Conservation (phyloP, 2,329 filamentous ascomycete species). For the Fusarium hainanense region DNA sequence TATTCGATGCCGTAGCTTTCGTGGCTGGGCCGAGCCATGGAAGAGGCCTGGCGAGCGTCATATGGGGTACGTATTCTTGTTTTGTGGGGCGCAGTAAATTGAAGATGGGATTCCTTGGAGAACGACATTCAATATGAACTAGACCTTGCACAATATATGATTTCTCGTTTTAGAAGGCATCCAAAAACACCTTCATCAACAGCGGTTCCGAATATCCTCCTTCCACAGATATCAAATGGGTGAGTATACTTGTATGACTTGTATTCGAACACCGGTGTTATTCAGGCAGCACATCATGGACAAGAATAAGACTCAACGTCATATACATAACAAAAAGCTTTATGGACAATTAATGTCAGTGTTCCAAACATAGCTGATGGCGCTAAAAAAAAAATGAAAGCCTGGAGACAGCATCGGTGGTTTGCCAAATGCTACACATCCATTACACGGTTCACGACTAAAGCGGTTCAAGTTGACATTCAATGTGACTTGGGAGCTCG, state of each 20-base stretch:
- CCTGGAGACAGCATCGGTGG: no score
- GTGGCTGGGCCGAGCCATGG: conserved; percentile 39
- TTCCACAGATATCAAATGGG: not conserved
- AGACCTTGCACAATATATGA: not conserved
- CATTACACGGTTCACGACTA: no score
- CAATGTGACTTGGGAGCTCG: no score
- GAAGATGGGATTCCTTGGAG: conserved; percentile 1
- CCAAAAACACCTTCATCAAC: not conserved
- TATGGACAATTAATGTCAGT: not conserved
- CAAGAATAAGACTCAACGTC: not conserved
- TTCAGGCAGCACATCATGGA: not conserved
- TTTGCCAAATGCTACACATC: no score
- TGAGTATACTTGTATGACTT: not conserved
- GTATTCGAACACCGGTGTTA: not conserved
- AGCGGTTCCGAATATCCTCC: not conserved
- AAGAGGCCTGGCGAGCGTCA: conserved; percentile 37
- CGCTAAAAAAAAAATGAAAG: no score
- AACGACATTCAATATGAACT: not conserved
- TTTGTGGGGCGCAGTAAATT: conserved; percentile 25
- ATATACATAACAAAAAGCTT: not conserved
- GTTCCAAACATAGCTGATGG: not conserved
- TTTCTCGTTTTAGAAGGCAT: not conserved
- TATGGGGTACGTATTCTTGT: conserved; percentile 39
- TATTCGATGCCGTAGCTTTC: conserved; percentile 38
- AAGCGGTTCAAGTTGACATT: no score